Conservation (phyloP, 257 asterid genomes). For the Fraxinus anomala region DNA sequence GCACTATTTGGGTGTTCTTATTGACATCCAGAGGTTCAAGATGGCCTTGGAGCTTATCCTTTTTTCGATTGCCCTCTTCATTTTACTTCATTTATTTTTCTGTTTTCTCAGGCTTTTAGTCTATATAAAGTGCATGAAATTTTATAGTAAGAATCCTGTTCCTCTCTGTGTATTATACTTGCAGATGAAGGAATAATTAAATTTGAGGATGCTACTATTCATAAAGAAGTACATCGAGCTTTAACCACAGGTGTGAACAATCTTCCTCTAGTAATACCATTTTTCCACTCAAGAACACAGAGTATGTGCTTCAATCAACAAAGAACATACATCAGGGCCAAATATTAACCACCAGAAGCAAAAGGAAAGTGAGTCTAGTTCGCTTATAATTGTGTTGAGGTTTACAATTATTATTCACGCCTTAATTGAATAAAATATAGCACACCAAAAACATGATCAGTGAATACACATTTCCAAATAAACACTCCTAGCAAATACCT, state of each 20-base stretch:
- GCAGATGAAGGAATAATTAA: neutral
- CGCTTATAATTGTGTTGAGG: neutral
- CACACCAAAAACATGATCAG: neutral
- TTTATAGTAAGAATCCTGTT: neutral
- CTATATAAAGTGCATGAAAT: conserved; percentile 5
- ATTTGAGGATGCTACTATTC: neutral
- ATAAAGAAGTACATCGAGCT: neutral
- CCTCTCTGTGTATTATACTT: neutral
- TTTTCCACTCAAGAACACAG: neutral
- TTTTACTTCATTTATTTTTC: neutral
- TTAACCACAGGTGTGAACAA: neutral
- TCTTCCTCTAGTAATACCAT: neutral
- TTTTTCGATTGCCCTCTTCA: neutral
- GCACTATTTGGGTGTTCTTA: neutral
- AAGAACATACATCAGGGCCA: neutral
- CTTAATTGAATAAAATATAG: neutral
- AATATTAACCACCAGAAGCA: neutral
- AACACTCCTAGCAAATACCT: neutral
- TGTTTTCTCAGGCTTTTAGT: neutral
- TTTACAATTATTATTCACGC: neutral
- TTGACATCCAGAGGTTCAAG: conserved; percentile 1
- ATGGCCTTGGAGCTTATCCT: neutral
- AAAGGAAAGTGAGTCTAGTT: neutral
- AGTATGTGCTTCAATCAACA: neutral
- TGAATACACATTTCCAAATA: neutral